These are phyloP conservation scores for Ambrosia trifida DNA, from an alignment of 129 eudicot species.

Conservation along the genomic window DNA sequence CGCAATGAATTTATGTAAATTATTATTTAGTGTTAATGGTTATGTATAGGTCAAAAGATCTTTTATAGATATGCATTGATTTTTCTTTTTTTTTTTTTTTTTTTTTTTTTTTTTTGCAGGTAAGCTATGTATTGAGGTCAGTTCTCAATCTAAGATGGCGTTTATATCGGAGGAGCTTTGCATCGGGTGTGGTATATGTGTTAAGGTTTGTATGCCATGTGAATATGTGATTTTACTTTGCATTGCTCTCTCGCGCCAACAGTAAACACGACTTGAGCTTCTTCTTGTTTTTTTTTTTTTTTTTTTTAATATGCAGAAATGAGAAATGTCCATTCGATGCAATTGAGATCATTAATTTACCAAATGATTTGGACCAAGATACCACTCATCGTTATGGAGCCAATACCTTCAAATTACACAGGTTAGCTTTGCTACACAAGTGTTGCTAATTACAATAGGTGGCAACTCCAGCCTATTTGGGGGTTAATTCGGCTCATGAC, in stretches of 20 bases:
- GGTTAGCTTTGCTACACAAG: slow-evolving; percentile 43
- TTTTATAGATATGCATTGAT: background rate
- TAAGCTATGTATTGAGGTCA: slow-evolving; percentile 87
- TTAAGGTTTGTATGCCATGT: slow-evolving; percentile 65
- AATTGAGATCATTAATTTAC: slow-evolving; percentile 83
- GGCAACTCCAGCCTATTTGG: slow-evolving; percentile 5
- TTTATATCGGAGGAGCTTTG: slow-evolving; percentile 88
- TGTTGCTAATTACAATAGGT: slow-evolving; percentile 9
- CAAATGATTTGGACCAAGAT: slow-evolving; percentile 84
- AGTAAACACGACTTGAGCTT: slow-evolving; percentile 9
- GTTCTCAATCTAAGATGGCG: slow-evolving; percentile 69
- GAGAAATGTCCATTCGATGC: slow-evolving; percentile 99
- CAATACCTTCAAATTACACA: slow-evolving; percentile 80
- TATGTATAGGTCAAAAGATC: background rate
- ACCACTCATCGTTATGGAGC: slow-evolving; percentile 89
- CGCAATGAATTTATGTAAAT: background rate
- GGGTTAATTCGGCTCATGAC: background rate
- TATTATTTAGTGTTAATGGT: background rate
- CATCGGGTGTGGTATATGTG: slow-evolving; percentile 95
- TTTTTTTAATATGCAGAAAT: slow-evolving; percentile 57
- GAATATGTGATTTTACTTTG: background rate
- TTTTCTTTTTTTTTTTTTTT: too few relatives aligned
- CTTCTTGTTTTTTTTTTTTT: slow-evolving; percentile 4
- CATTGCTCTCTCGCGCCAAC: background rate
- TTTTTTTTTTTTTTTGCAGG: slow-evolving; percentile 54